A percentile compares a stretch with the other conserved stretches of the same genome.
Evolutionary conservation across 164 flowering plant genomes (phyloP).

Genomic region (Vitis rupestris): DNA sequence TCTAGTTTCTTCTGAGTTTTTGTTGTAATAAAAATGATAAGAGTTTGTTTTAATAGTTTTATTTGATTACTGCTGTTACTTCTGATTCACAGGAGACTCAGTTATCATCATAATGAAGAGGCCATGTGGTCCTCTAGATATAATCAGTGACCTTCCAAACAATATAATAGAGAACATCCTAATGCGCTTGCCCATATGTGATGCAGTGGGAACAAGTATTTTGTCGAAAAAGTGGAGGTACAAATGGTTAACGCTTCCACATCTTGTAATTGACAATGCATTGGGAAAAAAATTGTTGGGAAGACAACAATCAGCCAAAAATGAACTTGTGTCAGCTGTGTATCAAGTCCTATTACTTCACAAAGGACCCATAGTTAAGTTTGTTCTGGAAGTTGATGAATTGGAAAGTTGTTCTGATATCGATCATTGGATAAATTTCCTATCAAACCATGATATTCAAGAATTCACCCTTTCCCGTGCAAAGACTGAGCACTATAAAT

Average conservation of each 20-base stretch:
- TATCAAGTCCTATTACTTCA: constrained; percentile 15
- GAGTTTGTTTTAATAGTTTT: too few relatives aligned
- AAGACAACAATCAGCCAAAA: background rate
- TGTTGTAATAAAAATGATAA: too few relatives aligned
- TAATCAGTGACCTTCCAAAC: too few relatives aligned
- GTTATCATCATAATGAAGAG: too few relatives aligned
- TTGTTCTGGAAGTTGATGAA: constrained; percentile 1
- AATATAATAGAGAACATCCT: constrained; percentile 5
- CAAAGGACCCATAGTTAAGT: constrained; percentile 15
- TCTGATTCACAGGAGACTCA: too few relatives aligned
- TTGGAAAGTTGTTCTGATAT: background rate
- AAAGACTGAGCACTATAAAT: background rate
- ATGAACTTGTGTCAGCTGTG: background rate
- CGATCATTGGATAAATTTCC: constrained; percentile 4
- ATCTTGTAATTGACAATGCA: constrained; percentile 3
- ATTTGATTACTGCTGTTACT: too few relatives aligned
- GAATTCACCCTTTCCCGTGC: constrained; percentile 2
- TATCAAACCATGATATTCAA: constrained; percentile 11
- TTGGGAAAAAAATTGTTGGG: background rate
- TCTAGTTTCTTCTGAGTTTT: too few relatives aligned
- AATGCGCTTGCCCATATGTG: constrained; percentile 12
- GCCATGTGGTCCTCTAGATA: too few relatives aligned
- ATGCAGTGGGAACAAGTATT: constrained; percentile 21
- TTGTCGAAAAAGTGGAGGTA: constrained; percentile 20
- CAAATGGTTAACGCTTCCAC: constrained; percentile 10